Conservation (phyloP, 805 yeast species). For the Candida orba region DNA sequence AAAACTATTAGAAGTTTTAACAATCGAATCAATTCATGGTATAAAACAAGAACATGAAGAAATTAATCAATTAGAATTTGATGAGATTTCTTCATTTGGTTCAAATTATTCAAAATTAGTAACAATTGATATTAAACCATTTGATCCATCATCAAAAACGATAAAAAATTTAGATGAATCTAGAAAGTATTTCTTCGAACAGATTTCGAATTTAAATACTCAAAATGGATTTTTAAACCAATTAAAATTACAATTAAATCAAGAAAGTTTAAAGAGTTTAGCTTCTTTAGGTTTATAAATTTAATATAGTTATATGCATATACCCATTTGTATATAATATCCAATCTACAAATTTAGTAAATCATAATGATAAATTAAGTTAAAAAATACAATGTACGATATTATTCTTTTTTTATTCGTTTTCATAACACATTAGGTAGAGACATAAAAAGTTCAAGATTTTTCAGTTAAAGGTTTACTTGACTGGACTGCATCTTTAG, state of each 20-base stretch:
- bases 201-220: constrained; percentile 12
- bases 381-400: no score
- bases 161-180: constrained; percentile 14
- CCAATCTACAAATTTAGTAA: neutral
- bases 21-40: constrained; percentile 31
- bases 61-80: constrained; percentile 41
- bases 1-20: constrained; percentile 32
- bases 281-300: constrained; percentile 12
- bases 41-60: constrained; percentile 29
- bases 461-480: neutral
- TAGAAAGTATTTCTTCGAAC: constrained; percentile 15
- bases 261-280: constrained; percentile 13
- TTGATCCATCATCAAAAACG: constrained; percentile 48
- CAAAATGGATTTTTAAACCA: constrained; percentile 16
- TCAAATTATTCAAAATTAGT: constrained; percentile 72
- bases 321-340: neutral
- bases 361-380: no score
- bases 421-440: neutral
- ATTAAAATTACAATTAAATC: constrained; percentile 14
- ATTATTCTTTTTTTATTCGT: no score
- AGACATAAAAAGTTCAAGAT: no score
- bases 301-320: neutral
- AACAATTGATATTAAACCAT: constrained; percentile 49
- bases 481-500: no score
- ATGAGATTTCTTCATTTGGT: constrained; percentile 79